A percentile compares a stretch with the other conserved stretches of the same genome.
These are phyloP conservation scores for Pirum gemmata DNA, from an alignment of 78 protist genomes.

Conservation along the genomic window DNA sequence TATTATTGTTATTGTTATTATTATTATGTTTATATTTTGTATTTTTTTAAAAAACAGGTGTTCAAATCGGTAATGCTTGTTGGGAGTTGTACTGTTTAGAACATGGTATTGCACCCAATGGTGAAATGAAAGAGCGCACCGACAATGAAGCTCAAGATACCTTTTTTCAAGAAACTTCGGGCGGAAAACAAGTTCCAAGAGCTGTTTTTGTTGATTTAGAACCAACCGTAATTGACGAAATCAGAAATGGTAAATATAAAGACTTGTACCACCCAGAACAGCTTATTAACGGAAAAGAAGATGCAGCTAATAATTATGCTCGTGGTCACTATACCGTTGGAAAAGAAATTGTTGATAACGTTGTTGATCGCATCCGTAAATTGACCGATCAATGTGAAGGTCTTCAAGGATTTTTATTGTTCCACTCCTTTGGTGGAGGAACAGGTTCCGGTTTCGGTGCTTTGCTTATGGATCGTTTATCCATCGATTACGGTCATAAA, in stretches of 20 bases:
- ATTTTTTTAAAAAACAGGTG: no score
- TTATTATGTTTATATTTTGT: no score
- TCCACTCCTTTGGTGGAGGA: constrained; percentile 95
- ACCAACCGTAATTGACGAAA: constrained; percentile 93
- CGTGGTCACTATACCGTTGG: constrained; percentile 98
- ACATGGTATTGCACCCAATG: constrained; percentile 93
- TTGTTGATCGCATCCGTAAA: constrained; percentile 92
- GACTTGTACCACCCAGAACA: constrained; percentile 96
- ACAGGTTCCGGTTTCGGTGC: constrained; percentile 98
- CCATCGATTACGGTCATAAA: constrained; percentile 92
- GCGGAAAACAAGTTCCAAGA: constrained; percentile 88
- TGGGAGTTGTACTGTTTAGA: constrained; percentile 95
- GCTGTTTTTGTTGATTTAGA: constrained; percentile 84
- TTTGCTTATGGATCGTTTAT: constrained; percentile 88
- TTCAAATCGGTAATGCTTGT: constrained; percentile 91
- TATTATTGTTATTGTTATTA: no score
- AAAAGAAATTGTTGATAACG: constrained; percentile 83
- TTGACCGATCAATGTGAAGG: constrained; percentile 96
- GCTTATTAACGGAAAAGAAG: constrained; percentile 95
- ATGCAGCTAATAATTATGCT: constrained; percentile 98
- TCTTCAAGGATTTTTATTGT: constrained; percentile 93
- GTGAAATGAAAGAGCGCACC: constrained; percentile 86
- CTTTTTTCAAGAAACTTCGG: constrained; percentile 81
- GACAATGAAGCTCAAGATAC: constrained; percentile 82
- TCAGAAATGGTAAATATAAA: constrained; percentile 88